Evolutionary conservation across 2,329 filamentous ascomycete genomes (phyloP).

Genomic region (Tympanopsis confertula): DNA sequence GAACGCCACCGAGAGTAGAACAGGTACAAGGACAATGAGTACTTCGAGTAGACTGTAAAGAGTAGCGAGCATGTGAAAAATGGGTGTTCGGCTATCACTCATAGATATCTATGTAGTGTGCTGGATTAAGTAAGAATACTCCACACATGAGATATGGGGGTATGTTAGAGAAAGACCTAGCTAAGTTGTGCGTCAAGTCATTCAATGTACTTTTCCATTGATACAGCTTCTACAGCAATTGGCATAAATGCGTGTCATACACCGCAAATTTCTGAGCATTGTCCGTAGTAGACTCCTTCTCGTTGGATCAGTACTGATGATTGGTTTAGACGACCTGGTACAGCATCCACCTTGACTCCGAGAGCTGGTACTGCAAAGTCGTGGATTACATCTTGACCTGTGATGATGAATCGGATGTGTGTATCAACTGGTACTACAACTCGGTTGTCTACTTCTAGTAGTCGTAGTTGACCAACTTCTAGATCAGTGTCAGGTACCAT

Average conservation of each 20-base stretch:
- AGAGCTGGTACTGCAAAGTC: neutral
- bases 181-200: neutral
- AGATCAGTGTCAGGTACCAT: constrained; percentile 2
- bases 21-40: too few species aligned
- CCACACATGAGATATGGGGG: too few species aligned
- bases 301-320: constrained; percentile 1
- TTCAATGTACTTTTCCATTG: neutral
- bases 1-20: too few species aligned
- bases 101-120: too few species aligned
- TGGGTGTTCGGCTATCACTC: too few species aligned
- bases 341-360: neutral
- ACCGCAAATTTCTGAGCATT: neutral
- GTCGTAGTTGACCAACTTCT: constrained; percentile 1
- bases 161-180: too few species aligned
- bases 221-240: constrained; percentile 2
- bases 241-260: constrained; percentile 2
- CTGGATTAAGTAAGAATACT: too few species aligned
- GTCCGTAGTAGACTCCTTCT: constrained; percentile 2
- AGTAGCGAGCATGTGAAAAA: too few species aligned
- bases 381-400: neutral
- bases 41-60: too few species aligned
- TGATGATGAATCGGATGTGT: neutral
- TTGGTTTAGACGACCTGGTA: neutral
- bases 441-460: neutral
- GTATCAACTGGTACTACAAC: neutral